Conservation (phyloP, 2,329 filamentous ascomycete species). For the Hymenotorrendiella dingleyae region DNA sequence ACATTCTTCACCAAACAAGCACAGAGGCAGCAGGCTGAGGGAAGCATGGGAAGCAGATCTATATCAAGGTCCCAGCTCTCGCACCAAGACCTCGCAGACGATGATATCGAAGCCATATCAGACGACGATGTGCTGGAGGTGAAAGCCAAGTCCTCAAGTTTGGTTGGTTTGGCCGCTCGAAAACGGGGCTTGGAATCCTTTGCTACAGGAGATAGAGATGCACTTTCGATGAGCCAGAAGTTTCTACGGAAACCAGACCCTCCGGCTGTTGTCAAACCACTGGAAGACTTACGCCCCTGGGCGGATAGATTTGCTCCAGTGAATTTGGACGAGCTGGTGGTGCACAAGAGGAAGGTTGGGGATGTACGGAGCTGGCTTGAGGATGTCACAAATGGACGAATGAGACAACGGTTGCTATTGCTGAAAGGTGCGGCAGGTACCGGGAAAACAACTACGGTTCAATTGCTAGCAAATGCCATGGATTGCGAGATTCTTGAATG, state of each 20-base stretch:
- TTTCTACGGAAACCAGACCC: conserved; percentile 39
- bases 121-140: conserved; percentile 51
- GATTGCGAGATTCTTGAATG: conserved; percentile 77
- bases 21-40: conserved; percentile 36
- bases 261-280: conserved; percentile 22
- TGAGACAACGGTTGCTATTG: conserved; percentile 69
- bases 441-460: conserved; percentile 85
- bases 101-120: conserved; percentile 43
- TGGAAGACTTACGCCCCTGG: conserved; percentile 70
- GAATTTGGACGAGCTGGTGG: conserved; percentile 76
- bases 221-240: conserved; percentile 40
- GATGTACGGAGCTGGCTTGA: conserved; percentile 83
- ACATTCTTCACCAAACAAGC: conserved; percentile 58
- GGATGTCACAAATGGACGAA: conserved; percentile 59
- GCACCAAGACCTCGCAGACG: conserved; percentile 8
- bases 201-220: conserved; percentile 19
- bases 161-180: conserved; percentile 50
- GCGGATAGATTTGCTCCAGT: conserved; percentile 74
- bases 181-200: conserved; percentile 40
- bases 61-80: neutral
- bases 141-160: conserved; percentile 45
- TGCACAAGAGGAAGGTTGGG: conserved; percentile 88
- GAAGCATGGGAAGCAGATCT: conserved; percentile 4
- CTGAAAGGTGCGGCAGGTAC: conserved; percentile 87
- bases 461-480: conserved; percentile 71